A percentile compares a stretch with the other conserved stretches of the same genome.
These are phyloP conservation scores for Penicillium sp. DNA, from an alignment of 2,329 filamentous ascomycete genomes.

Conservation along the genomic window DNA sequence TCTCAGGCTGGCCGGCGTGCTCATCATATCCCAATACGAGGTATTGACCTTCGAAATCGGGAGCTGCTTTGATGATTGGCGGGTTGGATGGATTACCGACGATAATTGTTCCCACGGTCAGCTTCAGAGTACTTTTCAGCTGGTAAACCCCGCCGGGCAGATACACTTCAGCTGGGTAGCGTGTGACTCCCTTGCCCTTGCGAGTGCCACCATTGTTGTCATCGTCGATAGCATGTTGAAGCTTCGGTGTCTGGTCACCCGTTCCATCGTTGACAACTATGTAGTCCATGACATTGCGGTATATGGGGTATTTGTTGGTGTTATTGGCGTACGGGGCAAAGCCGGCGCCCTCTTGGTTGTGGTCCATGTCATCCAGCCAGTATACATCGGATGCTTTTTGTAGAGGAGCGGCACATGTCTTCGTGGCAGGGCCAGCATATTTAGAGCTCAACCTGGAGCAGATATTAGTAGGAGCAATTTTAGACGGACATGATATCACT, in stretches of 20 bases:
- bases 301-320: constrained; percentile 22
- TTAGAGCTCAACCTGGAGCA: background rate
- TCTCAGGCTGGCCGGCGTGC: constrained; percentile 23
- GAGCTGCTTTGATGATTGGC: constrained; percentile 27
- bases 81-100: constrained; percentile 33
- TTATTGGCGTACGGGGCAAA: constrained; percentile 22
- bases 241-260: constrained; percentile 22
- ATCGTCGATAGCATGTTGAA: constrained; percentile 31
- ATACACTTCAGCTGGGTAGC: constrained; percentile 30
- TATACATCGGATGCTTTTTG: constrained; percentile 9
- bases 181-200: constrained; percentile 25
- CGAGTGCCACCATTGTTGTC: constrained; percentile 27
- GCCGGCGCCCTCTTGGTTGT: constrained; percentile 22
- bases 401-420: constrained; percentile 16
- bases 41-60: constrained; percentile 26
- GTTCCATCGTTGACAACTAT: constrained; percentile 24
- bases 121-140: constrained; percentile 23
- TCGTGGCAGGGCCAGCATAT: constrained; percentile 2
- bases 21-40: constrained; percentile 30
- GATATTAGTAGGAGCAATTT: background rate
- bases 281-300: constrained; percentile 31
- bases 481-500: background rate
- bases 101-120: constrained; percentile 32
- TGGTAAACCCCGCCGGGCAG: constrained; percentile 29
- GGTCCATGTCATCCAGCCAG: constrained; percentile 29